Base-by-base conservation (phyloP, 2,329 filamentous ascomycete species). In the Colletotrichum acutatum region DNA sequence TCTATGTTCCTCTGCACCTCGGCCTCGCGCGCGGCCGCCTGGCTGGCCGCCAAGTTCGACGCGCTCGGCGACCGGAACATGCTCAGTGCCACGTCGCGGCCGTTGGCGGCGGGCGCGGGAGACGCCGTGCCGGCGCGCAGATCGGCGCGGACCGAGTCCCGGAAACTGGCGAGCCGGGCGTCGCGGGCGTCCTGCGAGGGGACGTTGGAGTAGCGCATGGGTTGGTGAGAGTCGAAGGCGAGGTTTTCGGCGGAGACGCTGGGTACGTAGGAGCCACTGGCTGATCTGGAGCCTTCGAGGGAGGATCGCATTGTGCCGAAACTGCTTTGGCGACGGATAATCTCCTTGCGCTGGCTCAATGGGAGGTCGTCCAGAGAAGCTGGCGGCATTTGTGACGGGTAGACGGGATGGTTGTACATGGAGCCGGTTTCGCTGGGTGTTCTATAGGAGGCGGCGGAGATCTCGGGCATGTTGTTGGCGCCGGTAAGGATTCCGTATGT, bases 351-450 rank as follows among this genome's bases (percentile, higher is more conserved):
- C 77, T 93, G 90, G 54, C 90, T 92, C 22, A 97, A 86, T 0
- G 94, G 92, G 76, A 96, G 86, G 68, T 95, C 90, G 73, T 95
- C 94, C 1, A 87, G 84, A 2, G 74, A 73, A 22, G n/a, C 68
- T 26, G 53, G 32, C 14, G 30, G 37, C 30, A 59, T 46, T 5
- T 64, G 66, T 7, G 28, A 56, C 32, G 42, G 26, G 64, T 81
- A 79, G 68, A 79, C 77, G 16, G 80, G 74, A 68, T 84, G 81
- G 74, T 84, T 82, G 75, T 82, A 75, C 11, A 86, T 64, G 5
- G 84, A 84, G 3, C 82, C 83, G 4, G 84, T 80, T 58, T 89
- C 87, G 71, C 84, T 86, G 0, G 78, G 78, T 2, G 81, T 70
- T 42, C 79, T 75, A 26, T 63, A 57, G 16, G 79, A 76, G 9